Evolutionary conservation across 345 rosid species (phyloP), one percentile per base, ranked within the genome.

Genomic region (Linum lewisii): DNA sequence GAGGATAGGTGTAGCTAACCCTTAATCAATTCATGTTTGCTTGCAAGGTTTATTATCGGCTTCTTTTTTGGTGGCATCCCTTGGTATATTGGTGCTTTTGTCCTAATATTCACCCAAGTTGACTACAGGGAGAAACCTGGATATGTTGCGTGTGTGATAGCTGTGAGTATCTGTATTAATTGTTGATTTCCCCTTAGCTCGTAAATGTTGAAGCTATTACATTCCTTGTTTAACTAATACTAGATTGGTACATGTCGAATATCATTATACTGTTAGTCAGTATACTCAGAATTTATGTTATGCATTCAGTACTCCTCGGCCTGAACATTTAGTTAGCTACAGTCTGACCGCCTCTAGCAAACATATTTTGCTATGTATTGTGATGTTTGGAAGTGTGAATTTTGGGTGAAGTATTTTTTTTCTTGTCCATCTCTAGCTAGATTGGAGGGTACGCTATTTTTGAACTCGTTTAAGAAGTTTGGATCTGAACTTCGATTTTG

Each of bases 51-150:
- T 78, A 42, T 85, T 14, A 32, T 71, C 63, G 97, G 95, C 19
- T 90, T 90, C 82, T 77, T 87, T 76, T 73, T 90, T 16, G 97
- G 91, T 51, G 94, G 94, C 24, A 63, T 87, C 50, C 94, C 97
- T 7, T 90, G 97, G 97, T 84, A 90, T 54, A 57, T 84, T 24
- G 97, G 94, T 54, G 72, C 91, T 34, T 73, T 82, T 60, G 64
- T 90, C 54, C 71, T 81, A 26, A 75, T 87, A 3, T 79, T 75
- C 66, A 66, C 74, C 14, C 77, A 57, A 38, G 78, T 82, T 57
- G 94, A 87, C 75, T 64, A 82, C 63, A 81, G 86, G 63, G 95
- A 90, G 63, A 90, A 90, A 67, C 87, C 95, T 19, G 97, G 95
- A 65, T 84, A 87, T 59, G 71, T 84, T 32, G 91, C 97, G 7